Evolutionary conservation across 257 asterid genomes (phyloP).

Genomic region (Agastache rugosa): DNA sequence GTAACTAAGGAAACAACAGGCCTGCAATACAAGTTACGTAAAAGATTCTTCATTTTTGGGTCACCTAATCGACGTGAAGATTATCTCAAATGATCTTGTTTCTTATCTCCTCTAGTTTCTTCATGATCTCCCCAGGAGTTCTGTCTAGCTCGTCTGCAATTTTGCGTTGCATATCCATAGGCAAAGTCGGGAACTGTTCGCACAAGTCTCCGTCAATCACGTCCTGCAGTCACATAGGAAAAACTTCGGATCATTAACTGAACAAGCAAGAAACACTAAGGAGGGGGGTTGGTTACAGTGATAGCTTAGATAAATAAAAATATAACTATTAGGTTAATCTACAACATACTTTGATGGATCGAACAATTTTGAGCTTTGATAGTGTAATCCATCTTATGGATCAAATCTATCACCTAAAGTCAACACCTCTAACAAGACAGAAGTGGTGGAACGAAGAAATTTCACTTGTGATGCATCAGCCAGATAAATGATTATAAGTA

Average conservation of each 20-base stretch:
- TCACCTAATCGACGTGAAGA: slow-evolving; percentile 30
- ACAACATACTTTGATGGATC: not conserved
- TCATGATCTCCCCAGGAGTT: slow-evolving; percentile 95
- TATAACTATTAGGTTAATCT: not conserved
- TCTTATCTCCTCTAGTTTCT: slow-evolving; percentile 92
- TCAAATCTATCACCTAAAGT: not conserved
- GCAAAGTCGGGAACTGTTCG: slow-evolving; percentile 90
- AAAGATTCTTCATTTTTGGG: not conserved
- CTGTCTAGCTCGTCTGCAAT: slow-evolving; percentile 97
- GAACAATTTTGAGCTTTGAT: not conserved
- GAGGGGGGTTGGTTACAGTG: not conserved
- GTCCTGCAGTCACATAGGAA: slow-evolving; percentile 60
- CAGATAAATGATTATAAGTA: not conserved
- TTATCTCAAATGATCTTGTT: slow-evolving; percentile 77
- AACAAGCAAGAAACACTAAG: not conserved
- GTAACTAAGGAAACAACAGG: slow-evolving; percentile 3
- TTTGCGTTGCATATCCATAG: slow-evolving; percentile 96
- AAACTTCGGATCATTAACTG: slow-evolving; percentile 24
- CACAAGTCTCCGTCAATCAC: slow-evolving; percentile 97
- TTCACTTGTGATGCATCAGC: not conserved
- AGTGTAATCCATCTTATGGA: not conserved
- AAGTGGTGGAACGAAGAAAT: not conserved
- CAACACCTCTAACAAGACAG: not conserved
- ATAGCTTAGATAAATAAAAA: not conserved
- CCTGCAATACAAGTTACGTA: slow-evolving; percentile 24